Evolutionary conservation across 176 grass and related monocot species (phyloP).

Genomic region (Oryza brachyantha): DNA sequence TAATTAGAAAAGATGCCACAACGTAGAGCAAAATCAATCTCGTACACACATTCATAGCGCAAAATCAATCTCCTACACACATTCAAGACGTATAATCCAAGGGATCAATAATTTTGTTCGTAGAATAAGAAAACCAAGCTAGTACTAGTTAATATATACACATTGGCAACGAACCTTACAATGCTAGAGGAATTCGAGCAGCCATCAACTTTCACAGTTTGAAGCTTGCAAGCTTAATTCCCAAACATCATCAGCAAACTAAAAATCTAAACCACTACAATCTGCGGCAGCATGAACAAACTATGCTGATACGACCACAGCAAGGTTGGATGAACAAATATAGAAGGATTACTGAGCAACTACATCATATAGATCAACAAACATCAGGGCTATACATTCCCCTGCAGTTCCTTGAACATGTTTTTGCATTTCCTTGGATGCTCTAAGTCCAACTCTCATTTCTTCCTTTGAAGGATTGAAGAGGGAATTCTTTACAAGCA

Average conservation of each 20-base stretch:
- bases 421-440: not conserved
- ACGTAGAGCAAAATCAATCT: too few relatives aligned
- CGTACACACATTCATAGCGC: too few relatives aligned
- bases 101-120: too few relatives aligned
- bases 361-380: not conserved
- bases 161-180: not conserved
- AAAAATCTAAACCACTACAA: slow-evolving; percentile 1
- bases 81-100: too few relatives aligned
- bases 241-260: not conserved
- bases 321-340: not conserved
- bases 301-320: not conserved
- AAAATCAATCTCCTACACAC: too few relatives aligned
- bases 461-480: slow-evolving; percentile 5
- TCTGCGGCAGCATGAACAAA: not conserved
- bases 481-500: not conserved
- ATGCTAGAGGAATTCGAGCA: not conserved
- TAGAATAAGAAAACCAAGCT: not conserved
- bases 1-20: too few relatives aligned
- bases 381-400: not conserved
- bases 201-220: not conserved
- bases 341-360: not conserved
- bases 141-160: not conserved
- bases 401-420: not conserved
- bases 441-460: not conserved
- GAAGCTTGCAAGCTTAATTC: not conserved